Evolutionary conservation across 345 rosid genomes (phyloP).

Genomic region (Physaria fendleri): DNA sequence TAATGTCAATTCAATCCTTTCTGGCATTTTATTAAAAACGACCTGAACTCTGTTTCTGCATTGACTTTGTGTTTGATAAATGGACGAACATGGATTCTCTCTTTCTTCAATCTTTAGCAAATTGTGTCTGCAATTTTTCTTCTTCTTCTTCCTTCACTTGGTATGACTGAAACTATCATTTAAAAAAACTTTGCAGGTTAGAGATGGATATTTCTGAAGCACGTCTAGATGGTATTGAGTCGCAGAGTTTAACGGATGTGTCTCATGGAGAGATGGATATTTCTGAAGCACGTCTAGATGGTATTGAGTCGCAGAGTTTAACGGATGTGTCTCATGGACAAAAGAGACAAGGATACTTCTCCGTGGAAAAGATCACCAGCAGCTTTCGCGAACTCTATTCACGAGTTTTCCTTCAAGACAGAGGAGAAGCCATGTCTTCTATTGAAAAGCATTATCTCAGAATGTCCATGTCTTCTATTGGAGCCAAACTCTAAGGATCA

Average conservation of each 20-base stretch:
- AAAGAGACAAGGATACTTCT: neutral
- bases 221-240: neutral
- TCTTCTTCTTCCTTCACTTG: too few species aligned
- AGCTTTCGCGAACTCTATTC: neutral
- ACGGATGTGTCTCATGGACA: neutral
- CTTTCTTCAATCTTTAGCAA: too few species aligned
- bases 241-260: neutral
- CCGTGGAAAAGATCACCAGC: neutral
- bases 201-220: neutral
- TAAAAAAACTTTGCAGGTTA: neutral
- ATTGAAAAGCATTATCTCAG: too few species aligned
- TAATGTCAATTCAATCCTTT: too few species aligned
- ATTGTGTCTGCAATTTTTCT: too few species aligned
- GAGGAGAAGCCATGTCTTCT: neutral
- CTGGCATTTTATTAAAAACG: too few species aligned
- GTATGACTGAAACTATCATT: neutral
- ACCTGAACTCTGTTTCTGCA: too few species aligned
- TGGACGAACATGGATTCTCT: too few species aligned
- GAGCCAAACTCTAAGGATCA: neutral
- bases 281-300: too few species aligned
- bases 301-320: neutral
- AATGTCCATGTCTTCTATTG: too few species aligned
- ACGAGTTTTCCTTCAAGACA: neutral
- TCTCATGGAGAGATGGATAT: neutral
- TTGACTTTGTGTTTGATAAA: too few species aligned